Evolutionary conservation across 2,329 filamentous ascomycete species (phyloP), one percentile per base, ranked within the genome.

Genomic region (Talaromyces sp.): DNA sequence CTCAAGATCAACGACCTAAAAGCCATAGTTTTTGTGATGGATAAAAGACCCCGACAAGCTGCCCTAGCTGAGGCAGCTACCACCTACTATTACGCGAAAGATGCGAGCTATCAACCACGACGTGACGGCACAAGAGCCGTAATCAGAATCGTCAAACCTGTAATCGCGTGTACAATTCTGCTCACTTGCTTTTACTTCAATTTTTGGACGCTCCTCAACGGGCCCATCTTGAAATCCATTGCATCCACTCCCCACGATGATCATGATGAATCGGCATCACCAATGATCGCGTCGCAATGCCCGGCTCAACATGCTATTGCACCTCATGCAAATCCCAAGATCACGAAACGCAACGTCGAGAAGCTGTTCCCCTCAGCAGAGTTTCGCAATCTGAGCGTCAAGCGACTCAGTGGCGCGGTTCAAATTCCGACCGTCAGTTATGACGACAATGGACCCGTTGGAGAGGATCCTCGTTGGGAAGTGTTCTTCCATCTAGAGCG

Each of bases 391-490:
- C 18, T 56, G 35, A 56, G 33, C 39, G 77, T 84, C 46, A 66
- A 75, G 50, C 78, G 83, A 2, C 81, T 84, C 62, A 82, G 83
- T n/a, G 80, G 79, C 4, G 79, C 87, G 3, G 84, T 88, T 31
- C 79, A 81, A 67, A 78, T 86, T 28, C 82, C 83, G 0, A 84
- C 84, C 1, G 69, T 68, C 1, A 69, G 75, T 25, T 69, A 68
- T 8, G 73, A 76, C 52, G 72, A 68, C 55, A 68, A 44, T 31
- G 55, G 55, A 21, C 37, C 37, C 16, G 31, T 58, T 33, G 23
- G 23, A 68, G 62, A 67, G n/a, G 86, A 89, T 67, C 72, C 80
- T 39, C 79, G 84, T 56, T 89, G 87, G 82, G 79, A 84, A 1
- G 78, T 83, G 11, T 83, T 89, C 67, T 79, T 46, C 16, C 18